Conservation (phyloP, 768 basidiomycete genomes). For the Lepiota subincarnata region DNA sequence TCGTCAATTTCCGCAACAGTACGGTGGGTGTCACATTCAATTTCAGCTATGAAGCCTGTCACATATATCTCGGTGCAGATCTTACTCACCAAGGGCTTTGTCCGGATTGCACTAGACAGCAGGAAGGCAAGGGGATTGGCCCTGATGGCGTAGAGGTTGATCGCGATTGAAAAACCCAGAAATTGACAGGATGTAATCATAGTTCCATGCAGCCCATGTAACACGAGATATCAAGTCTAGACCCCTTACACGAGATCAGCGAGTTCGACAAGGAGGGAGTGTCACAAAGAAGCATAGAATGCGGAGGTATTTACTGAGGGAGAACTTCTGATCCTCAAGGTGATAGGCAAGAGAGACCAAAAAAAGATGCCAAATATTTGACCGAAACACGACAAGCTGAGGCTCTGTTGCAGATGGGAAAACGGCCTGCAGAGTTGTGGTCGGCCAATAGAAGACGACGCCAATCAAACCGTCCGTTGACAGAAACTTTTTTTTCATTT, state of each 20-base stretch:
- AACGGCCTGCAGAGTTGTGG: neutral
- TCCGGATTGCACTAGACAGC: neutral
- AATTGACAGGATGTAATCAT: neutral
- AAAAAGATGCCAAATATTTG: neutral
- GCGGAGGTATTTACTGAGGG: neutral
- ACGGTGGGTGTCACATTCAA: conserved; percentile 42
- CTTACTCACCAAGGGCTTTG: conserved; percentile 5
- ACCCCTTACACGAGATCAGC: neutral
- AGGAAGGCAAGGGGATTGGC: neutral
- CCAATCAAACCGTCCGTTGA: neutral
- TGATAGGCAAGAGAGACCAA: neutral
- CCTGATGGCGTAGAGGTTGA: neutral
- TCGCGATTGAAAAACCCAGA: neutral
- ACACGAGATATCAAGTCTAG: conserved; percentile 1
- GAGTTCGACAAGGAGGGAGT: neutral
- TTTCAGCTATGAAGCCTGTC: neutral
- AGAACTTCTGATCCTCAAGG: conserved; percentile 4
- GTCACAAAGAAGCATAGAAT: neutral
- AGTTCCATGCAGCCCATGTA: neutral
- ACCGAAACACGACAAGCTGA: neutral
- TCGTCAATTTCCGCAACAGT: conserved; percentile 59
- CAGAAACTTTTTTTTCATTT: neutral
- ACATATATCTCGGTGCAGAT: conserved; percentile 3
- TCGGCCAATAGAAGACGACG: neutral
- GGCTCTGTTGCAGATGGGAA: neutral